phyloP scores from a whole-genome alignment of 768 basidiomycete species.

The Russula brevipes region DNA sequence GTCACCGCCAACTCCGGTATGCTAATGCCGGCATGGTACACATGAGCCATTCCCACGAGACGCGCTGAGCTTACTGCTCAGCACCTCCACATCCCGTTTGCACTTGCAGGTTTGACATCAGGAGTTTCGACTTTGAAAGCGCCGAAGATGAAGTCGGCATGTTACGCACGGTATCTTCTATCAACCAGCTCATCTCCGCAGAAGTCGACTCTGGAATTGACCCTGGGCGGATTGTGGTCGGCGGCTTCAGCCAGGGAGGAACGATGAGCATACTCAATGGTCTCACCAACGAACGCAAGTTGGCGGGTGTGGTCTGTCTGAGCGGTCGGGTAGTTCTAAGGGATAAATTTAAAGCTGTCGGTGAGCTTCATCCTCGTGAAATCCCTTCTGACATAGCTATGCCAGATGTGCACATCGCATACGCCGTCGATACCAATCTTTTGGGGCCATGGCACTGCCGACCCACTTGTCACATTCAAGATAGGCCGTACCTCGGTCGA shows the following conservation, averaged over 20 bases:
- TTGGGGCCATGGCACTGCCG: conserved; percentile 78
- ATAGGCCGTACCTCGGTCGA: conserved; percentile 52
- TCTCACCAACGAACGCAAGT: conserved; percentile 56
- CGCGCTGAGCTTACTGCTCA: not conserved
- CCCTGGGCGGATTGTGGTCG: conserved; percentile 69
- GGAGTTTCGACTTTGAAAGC: conserved; percentile 53
- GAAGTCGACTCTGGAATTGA: conserved; percentile 72
- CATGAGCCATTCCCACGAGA: not conserved
- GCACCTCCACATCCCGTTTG: not conserved
- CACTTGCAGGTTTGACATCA: conserved; percentile 67
- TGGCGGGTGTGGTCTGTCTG: conserved; percentile 67
- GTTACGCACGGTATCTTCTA: conserved; percentile 51
- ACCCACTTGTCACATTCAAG: conserved; percentile 62
- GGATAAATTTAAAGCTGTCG: conserved; percentile 59
- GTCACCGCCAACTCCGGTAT: conserved; percentile 74
- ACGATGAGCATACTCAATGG: conserved; percentile 74
- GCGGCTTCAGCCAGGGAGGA: conserved; percentile 86
- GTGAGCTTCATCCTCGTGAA: conserved; percentile 25
- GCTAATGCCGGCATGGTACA: conserved; percentile 72
- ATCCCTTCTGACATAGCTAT: not conserved
- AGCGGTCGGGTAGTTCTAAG: conserved; percentile 77
- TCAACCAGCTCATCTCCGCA: conserved; percentile 64
- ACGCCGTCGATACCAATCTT: conserved; percentile 68
- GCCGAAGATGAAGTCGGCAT: conserved; percentile 76
- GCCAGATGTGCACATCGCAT: conserved; percentile 56